Evolutionary conservation across 768 basidiomycete species (phyloP), one percentile per base, ranked within the genome.

Genomic region (Naganishia friedmannii): DNA sequence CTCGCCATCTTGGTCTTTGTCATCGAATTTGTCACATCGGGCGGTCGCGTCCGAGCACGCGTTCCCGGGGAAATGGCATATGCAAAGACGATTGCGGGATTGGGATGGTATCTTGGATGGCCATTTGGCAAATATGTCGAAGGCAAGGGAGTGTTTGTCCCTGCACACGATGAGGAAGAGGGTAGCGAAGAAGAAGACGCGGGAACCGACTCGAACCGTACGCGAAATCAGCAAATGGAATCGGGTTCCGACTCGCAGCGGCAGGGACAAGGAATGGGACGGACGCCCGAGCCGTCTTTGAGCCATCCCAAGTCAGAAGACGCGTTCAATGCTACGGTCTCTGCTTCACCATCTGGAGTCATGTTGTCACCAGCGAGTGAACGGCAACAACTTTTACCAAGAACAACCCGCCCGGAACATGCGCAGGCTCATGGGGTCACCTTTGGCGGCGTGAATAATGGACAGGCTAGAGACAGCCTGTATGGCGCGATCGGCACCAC

Each of bases 111-210:
- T 79, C 86, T 97, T 66, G 87, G 87, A 26, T 98, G 96, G 96
- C 96, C 96, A 1, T 99, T 99, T 78, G 94, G 96, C 23, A 97
- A 97, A 81, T 99, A 98, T 78, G 92, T 99, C 57, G 93, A 97
- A 80, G 92, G 93, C 13, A 88, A 82, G 63, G 76, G 77, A 0
- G 76, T 78, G 6, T 51, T 26, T 23, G 76, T 76, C 2, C 76
- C 76, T 34, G 73, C 76, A 7, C 73, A 74, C 54, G 70, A 73
- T 42, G 83, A 84, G 45, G 80, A 83, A 3, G 69, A 66, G 23
- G 73, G 71, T 28, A 12, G 54, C 1, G n/a, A 58, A 21, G 70
- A 67, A 9, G 83, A 80, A 10, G 85, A 70, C 13, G 77, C 77
- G 53, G 84, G 83, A 17, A 46, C 6, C 42, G 68, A 60, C 26